Conservation (phyloP, 192 early-diverging fungal genomes). For the Diversispora epigaea region DNA sequence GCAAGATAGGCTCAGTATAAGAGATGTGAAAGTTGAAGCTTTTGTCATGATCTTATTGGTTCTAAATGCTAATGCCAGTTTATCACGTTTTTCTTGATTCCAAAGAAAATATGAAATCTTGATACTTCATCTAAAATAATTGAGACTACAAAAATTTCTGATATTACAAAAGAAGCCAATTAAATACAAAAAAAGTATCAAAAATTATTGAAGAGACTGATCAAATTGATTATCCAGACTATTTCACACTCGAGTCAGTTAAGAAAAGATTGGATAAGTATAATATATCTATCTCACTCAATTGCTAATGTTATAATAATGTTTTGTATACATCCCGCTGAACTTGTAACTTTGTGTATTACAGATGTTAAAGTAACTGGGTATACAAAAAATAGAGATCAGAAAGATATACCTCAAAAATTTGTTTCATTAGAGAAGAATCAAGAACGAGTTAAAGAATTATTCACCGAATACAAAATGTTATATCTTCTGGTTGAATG, state of each 20-base stretch:
- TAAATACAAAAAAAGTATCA: background rate
- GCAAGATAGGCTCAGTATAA: too few species aligned
- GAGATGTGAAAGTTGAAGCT: too few species aligned
- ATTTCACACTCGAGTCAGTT: constrained; percentile 24
- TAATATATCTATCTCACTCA: background rate
- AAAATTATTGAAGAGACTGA: too few species aligned
- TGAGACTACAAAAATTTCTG: constrained; percentile 3
- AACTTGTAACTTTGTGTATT: constrained; percentile 22
- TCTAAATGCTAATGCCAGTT: too few species aligned
- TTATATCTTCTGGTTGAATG: constrained; percentile 12
- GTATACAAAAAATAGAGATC: constrained; percentile 18
- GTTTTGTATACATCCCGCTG: constrained; percentile 16
- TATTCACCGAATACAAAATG: constrained; percentile 15
- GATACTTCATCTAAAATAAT: constrained; percentile 9
- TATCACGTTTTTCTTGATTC: too few species aligned
- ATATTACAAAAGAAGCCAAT: background rate
- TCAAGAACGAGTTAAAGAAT: background rate
- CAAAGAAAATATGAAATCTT: constrained; percentile 9
- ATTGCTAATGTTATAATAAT: constrained; percentile 15
- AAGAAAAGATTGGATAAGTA: constrained; percentile 26
- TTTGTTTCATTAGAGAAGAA: background rate
- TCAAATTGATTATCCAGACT: constrained; percentile 17
- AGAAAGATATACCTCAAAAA: background rate
- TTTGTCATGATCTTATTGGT: too few species aligned
- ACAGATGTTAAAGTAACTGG: constrained; percentile 2